Evolutionary conservation across 2,329 filamentous ascomycete genomes (phyloP), one percentile per base, ranked within the genome.

Genomic region (Phyllachora maydis): DNA sequence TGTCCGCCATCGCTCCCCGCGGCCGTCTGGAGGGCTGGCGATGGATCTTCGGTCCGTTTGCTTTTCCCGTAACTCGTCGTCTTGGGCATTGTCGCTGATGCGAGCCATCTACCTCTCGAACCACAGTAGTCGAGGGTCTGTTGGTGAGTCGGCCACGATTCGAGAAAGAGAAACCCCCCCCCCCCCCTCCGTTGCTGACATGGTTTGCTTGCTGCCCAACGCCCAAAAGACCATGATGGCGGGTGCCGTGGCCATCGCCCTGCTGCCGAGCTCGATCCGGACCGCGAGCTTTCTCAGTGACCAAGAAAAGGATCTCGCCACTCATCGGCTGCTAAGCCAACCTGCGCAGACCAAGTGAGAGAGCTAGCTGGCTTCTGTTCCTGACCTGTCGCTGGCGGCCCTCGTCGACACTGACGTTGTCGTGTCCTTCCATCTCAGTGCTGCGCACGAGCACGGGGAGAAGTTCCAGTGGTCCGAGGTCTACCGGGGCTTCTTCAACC

Each of bases 1-100:
- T 93, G 31, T 78, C 78, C n/a, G 78, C 85, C 38, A 83, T 92
- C 77, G 64, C 81, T 32, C 63, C 64, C 3, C 32, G 76, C 8
- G 47, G 54, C 6, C 67, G 65, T 12, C 88, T 83, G 37, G 36
- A 45, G 1, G 77, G 73, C 7, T 88, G 78, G 78, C 55, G 76
- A 25, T 83, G 74, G 73, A 75, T 82, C 32, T 83, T n/a, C n/a
- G n/a, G n/a, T n/a, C n/a, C n/a, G n/a, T n/a, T n/a, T n/a, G n/a
- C n/a, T n/a, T n/a, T n/a, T n/a, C n/a, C n/a, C n/a, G n/a, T n/a
- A n/a, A n/a, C n/a, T n/a, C n/a, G n/a, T n/a, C n/a, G n/a, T n/a
- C n/a, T n/a, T n/a, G n/a, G n/a, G n/a, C n/a, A n/a, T n/a, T n/a
- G n/a, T n/a, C n/a, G n/a, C n/a, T n/a, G n/a, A n/a, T n/a, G n/a